Conservation (phyloP, 1,284 basidiomycete genomes). For the Puccinia horiana region DNA sequence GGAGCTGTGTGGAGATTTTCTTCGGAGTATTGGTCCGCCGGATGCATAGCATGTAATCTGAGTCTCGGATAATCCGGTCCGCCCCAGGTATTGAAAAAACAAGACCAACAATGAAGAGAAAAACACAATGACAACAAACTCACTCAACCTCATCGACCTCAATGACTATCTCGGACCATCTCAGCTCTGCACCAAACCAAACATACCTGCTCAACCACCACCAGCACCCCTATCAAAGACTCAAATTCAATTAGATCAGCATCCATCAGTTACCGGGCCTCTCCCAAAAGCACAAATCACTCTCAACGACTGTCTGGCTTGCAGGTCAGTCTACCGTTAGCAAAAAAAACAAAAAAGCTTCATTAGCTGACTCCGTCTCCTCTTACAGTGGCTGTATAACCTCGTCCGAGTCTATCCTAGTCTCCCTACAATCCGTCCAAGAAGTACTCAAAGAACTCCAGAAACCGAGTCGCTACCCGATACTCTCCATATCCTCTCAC, state of each 20-base stretch:
- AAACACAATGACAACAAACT: slow-evolving; percentile 63
- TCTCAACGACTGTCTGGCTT: slow-evolving; percentile 58
- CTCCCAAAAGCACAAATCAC: slow-evolving; percentile 58
- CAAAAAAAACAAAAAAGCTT: slow-evolving; percentile 54
- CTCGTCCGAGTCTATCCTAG: slow-evolving; percentile 57
- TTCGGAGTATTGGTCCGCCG: too few relatives aligned
- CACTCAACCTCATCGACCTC: slow-evolving; percentile 72
- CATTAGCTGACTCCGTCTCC: background rate
- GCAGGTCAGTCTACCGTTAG: slow-evolving; percentile 63
- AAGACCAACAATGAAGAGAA: background rate
- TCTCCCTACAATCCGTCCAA: slow-evolving; percentile 56
- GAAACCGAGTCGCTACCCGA: slow-evolving; percentile 62
- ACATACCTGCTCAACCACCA: slow-evolving; percentile 63
- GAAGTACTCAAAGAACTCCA: slow-evolving; percentile 62
- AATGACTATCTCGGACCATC: slow-evolving; percentile 98
- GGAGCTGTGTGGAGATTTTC: too few relatives aligned
- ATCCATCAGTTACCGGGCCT: slow-evolving; percentile 51
- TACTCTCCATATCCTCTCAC: slow-evolving; percentile 88
- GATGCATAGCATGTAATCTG: too few relatives aligned
- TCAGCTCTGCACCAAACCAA: slow-evolving; percentile 96
- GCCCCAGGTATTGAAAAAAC: too few relatives aligned
- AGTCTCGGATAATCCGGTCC: too few relatives aligned
- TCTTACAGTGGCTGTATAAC: slow-evolving; percentile 56
- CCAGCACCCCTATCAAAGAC: slow-evolving; percentile 65
- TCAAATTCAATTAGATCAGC: slow-evolving; percentile 77